Conservation (phyloP, 176 grass and related monocot species). For the Tillandsia fasciculata region DNA sequence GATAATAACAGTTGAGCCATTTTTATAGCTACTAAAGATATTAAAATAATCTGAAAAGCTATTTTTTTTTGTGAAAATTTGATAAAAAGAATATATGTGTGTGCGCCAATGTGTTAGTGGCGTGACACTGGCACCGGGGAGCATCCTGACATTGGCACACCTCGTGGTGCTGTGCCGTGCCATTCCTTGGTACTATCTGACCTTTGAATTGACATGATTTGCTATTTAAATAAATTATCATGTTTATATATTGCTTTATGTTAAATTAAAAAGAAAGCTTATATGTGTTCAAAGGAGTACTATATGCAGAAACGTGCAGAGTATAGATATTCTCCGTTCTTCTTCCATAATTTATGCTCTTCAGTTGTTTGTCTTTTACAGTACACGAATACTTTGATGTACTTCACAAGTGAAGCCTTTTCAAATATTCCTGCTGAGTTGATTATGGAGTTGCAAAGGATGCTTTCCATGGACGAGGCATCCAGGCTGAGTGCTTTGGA, state of each 20-base stretch:
- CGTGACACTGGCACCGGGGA: too few relatives aligned
- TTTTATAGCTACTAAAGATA: too few relatives aligned
- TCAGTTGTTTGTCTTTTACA: constrained; percentile 32
- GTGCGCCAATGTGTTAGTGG: too few relatives aligned
- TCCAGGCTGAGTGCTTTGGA: constrained; percentile 78
- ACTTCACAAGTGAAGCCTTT: constrained; percentile 88
- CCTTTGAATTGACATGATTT: too few relatives aligned
- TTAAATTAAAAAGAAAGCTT: not conserved
- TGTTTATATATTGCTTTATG: not conserved
- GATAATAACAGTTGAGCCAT: too few relatives aligned
- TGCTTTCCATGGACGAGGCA: constrained; percentile 71
- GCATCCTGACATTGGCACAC: too few relatives aligned
- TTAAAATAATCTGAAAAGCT: too few relatives aligned
- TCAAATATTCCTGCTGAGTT: constrained; percentile 69
- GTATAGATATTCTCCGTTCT: not conserved
- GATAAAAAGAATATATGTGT: too few relatives aligned
- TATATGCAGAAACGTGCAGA: not conserved
- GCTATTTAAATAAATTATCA: too few relatives aligned
- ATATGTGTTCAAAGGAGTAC: not conserved
- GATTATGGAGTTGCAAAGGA: constrained; percentile 72
- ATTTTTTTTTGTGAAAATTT: too few relatives aligned
- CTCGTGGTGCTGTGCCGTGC: too few relatives aligned
- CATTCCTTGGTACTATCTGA: too few relatives aligned
- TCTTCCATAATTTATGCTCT: constrained; percentile 14
- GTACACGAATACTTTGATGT: constrained; percentile 84